A percentile compares a stretch with the other conserved stretches of the same genome.
Evolutionary conservation across 257 asterid genomes (phyloP).

Genomic region (Mentha longifolia): DNA sequence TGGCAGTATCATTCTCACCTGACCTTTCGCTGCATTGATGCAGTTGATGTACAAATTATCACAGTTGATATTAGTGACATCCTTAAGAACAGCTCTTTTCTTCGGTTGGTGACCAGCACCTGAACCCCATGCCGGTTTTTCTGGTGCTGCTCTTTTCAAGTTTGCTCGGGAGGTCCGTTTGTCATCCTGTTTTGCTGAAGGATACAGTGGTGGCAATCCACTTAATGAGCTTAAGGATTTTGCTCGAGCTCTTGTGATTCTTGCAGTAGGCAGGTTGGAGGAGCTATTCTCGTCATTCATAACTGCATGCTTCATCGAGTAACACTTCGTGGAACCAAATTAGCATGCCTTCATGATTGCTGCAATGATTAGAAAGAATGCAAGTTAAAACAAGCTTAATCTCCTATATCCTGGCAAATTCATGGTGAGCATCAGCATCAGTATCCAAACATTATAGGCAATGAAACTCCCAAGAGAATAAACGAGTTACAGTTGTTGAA

Average conservation of each 20-base stretch:
- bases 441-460: conserved; percentile 7
- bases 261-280: conserved; percentile 50
- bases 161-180: conserved; percentile 51
- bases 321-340: conserved; percentile 35
- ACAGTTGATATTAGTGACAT: conserved; percentile 74
- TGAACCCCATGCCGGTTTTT: conserved; percentile 37
- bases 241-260: conserved; percentile 83
- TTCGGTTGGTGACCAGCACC: conserved; percentile 53
- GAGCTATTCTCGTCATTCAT: conserved; percentile 62
- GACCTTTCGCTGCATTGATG: conserved; percentile 52
- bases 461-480: conserved; percentile 5
- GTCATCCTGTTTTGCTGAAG: conserved; percentile 54
- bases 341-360: conserved; percentile 47
- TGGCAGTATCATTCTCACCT: conserved; percentile 44
- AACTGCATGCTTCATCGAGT: conserved; percentile 46
- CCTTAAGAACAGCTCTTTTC: conserved; percentile 81
- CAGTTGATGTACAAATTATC: conserved; percentile 51
- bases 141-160: conserved; percentile 71
- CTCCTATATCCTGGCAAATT: conserved; percentile 23
- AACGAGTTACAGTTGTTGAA: neutral
- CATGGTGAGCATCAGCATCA: neutral
- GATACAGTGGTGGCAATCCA: conserved; percentile 75
- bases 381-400: conserved; percentile 29
- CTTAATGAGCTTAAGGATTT: conserved; percentile 59
- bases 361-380: conserved; percentile 42